Percentiles rank a stretch among this genome's conserved stretches.
phyloP scores from a whole-genome alignment of 2,329 filamentous ascomycete genomes.

The Knoxdaviesia capensis region DNA sequence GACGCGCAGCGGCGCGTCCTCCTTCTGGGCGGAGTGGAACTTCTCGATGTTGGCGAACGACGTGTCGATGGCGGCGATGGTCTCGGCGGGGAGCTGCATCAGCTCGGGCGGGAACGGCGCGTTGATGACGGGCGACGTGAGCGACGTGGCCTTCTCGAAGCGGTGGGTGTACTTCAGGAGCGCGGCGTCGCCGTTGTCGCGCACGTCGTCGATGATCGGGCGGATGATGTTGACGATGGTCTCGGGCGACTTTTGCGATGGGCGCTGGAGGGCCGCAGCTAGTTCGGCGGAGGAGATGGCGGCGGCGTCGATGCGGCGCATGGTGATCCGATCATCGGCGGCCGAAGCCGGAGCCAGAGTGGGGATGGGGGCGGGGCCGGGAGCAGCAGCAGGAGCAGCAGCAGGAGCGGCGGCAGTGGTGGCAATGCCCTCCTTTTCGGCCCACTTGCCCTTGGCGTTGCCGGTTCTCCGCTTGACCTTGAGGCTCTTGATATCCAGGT shows the following conservation, averaged over 20 bases:
- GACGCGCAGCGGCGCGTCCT: slow-evolving; percentile 61
- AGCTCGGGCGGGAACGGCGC: slow-evolving; percentile 72
- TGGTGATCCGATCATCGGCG: slow-evolving; percentile 43
- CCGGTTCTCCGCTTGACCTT: slow-evolving; percentile 89
- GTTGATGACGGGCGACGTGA: slow-evolving; percentile 73
- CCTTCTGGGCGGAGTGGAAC: slow-evolving; percentile 84
- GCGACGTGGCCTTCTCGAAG: slow-evolving; percentile 85
- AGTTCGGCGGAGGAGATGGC: slow-evolving; percentile 45
- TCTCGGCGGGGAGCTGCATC: slow-evolving; percentile 72
- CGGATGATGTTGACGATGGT: slow-evolving; percentile 77
- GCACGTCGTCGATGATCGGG: slow-evolving; percentile 81
- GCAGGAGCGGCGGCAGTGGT: slow-evolving; percentile 15
- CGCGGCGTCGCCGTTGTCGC: slow-evolving; percentile 65
- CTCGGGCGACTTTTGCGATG: slow-evolving; percentile 88
- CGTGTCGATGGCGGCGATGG: slow-evolving; percentile 76
- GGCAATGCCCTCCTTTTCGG: slow-evolving; percentile 56
- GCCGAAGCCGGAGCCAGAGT: slow-evolving; percentile 14
- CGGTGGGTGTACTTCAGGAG: slow-evolving; percentile 90
- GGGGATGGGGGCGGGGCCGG: slow-evolving; percentile 8
- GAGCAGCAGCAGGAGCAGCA: slow-evolving; percentile 13
- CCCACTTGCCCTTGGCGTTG: slow-evolving; percentile 87
- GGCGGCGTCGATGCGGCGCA: slow-evolving; percentile 59
- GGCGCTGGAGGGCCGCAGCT: slow-evolving; percentile 58
- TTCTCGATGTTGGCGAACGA: slow-evolving; percentile 88
- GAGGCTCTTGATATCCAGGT: slow-evolving; percentile 80